These are phyloP conservation scores for Hanseniaspora meyeri DNA, from an alignment of 805 yeast genomes.

Conservation along the genomic window DNA sequence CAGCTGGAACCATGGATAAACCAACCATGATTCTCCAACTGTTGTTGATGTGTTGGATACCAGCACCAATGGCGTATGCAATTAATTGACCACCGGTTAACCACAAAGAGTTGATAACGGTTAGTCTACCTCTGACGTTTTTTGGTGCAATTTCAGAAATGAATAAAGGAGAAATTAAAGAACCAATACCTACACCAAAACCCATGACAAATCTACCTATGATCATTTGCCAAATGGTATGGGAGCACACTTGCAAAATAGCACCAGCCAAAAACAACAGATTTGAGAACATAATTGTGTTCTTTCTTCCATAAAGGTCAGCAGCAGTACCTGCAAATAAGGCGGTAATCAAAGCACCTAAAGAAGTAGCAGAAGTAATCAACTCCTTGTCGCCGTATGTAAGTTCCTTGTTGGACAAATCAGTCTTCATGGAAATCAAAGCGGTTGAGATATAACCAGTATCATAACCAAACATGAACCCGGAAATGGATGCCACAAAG, in stretches of 20 bases:
- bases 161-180: constrained; percentile 86
- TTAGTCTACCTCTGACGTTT: constrained; percentile 79
- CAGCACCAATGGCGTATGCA: constrained; percentile 91
- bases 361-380: constrained; percentile 86
- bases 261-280: constrained; percentile 76
- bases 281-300: constrained; percentile 72
- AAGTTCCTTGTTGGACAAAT: constrained; percentile 46
- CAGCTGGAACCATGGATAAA: constrained; percentile 77
- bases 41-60: constrained; percentile 53
- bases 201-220: constrained; percentile 89
- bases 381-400: constrained; percentile 74
- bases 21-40: constrained; percentile 96
- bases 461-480: constrained; percentile 95
- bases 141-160: constrained; percentile 88
- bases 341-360: constrained; percentile 81
- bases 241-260: constrained; percentile 67
- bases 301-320: constrained; percentile 73
- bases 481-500: constrained; percentile 74
- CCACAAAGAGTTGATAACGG: constrained; percentile 75
- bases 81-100: constrained; percentile 91
- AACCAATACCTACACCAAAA: constrained; percentile 91
- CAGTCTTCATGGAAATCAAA: constrained; percentile 70
- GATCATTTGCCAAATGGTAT: constrained; percentile 80
- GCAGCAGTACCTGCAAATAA: constrained; percentile 69
- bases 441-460: constrained; percentile 96